Percentiles rank a stretch among this genome's conserved stretches.
Conservation (phyloP, 192 early-diverging fungal genomes). For the Podochytrium sp. region DNA sequence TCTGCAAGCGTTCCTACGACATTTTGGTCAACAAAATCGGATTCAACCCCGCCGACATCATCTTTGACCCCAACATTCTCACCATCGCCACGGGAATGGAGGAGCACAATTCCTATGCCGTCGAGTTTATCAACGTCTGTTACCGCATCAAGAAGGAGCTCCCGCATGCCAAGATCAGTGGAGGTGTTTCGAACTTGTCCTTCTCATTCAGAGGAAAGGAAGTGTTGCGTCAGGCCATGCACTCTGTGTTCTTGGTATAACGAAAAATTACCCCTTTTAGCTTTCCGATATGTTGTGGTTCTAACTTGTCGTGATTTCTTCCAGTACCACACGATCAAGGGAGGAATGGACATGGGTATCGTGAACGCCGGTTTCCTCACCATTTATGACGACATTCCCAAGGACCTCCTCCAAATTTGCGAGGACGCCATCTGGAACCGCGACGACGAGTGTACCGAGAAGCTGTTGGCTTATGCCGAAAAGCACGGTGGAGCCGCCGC, state of each 20-base stretch:
- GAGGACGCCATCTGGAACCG: conserved; percentile 93
- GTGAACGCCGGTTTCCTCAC: conserved; percentile 96
- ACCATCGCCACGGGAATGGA: conserved; percentile 97
- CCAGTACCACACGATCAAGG: conserved; percentile 79
- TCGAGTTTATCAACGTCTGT: conserved; percentile 88
- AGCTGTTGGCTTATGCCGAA: conserved; percentile 89
- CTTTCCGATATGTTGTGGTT: not conserved
- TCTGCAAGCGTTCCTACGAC: conserved; percentile 89
- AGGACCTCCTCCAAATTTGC: conserved; percentile 89
- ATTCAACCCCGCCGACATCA: conserved; percentile 84
- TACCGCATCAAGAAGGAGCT: conserved; percentile 76
- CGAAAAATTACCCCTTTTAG: not conserved
- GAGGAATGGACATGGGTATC: conserved; percentile 97
- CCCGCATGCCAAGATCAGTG: conserved; percentile 90
- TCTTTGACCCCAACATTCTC: conserved; percentile 92
- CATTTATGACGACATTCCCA: conserved; percentile 95
- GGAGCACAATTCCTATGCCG: conserved; percentile 95
- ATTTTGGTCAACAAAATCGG: conserved; percentile 85
- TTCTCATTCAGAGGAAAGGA: conserved; percentile 98
- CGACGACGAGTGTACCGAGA: conserved; percentile 85
- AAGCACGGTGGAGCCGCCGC: conserved; percentile 65
- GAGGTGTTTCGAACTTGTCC: conserved; percentile 96
- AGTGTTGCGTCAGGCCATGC: conserved; percentile 90
- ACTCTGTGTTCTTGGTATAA: conserved; percentile 82
- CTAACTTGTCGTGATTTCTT: not conserved